phyloP scores from a whole-genome alignment of 2,329 filamentous ascomycete species.

The Diaporthe capsici region DNA sequence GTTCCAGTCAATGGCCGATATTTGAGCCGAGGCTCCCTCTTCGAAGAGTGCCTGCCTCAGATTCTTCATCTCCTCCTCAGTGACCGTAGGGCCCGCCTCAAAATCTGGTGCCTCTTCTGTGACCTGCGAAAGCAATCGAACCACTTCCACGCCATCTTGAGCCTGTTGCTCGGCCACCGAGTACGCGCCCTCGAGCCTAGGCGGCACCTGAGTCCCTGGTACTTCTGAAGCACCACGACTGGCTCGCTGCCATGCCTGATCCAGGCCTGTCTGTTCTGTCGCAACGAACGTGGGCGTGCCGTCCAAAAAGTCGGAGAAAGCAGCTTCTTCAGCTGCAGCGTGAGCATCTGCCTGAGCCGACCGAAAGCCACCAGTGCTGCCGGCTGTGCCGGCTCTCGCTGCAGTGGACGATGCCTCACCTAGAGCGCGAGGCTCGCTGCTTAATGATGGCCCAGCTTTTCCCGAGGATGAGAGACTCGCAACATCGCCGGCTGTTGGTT shows the following conservation, averaged over 20 bases:
- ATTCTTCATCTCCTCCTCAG: constrained; percentile 49
- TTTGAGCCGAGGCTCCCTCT: constrained; percentile 41
- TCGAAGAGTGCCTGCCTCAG: constrained; percentile 57
- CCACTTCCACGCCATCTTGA: constrained; percentile 57
- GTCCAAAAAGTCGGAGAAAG: constrained; percentile 56
- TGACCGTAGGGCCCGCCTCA: constrained; percentile 44
- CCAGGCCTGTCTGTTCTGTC: constrained; percentile 42
- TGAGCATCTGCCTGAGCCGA: constrained; percentile 48
- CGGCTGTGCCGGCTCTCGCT: constrained; percentile 34
- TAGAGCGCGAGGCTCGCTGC: not conserved
- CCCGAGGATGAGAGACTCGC: constrained; percentile 28
- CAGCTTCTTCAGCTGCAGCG: constrained; percentile 50
- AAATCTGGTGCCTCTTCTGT: constrained; percentile 43
- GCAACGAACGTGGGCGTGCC: constrained; percentile 44
- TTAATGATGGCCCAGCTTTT: constrained; percentile 36
- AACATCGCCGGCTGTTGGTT: constrained; percentile 34
- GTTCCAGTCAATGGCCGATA: constrained; percentile 55
- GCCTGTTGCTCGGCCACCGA: constrained; percentile 53
- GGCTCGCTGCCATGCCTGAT: constrained; percentile 41
- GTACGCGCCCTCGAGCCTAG: constrained; percentile 12
- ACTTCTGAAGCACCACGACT: not conserved
- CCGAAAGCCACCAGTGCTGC: constrained; percentile 46
- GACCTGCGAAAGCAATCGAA: constrained; percentile 52
- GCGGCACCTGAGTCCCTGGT: not conserved
- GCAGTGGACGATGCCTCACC: constrained; percentile 46